These are phyloP conservation scores for Gliomastix tumulicola DNA, from an alignment of 2,329 filamentous ascomycete genomes.

Conservation along the genomic window DNA sequence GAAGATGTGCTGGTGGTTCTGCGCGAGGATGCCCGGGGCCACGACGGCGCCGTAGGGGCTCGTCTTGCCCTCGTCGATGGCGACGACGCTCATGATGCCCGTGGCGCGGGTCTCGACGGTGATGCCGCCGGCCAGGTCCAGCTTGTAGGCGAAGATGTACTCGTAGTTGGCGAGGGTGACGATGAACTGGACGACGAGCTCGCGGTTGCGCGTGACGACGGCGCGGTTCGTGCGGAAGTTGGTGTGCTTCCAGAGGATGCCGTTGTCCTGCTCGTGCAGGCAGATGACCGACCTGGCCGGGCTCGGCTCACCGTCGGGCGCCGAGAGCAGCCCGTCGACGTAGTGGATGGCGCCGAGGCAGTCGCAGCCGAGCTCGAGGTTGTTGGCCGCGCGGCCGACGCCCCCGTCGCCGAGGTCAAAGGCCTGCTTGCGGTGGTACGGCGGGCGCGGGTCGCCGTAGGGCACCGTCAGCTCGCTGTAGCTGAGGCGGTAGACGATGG, in stretches of 20 bases:
- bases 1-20: slow-evolving; percentile 68
- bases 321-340: slow-evolving; percentile 50
- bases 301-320: slow-evolving; percentile 43
- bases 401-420: slow-evolving; percentile 69
- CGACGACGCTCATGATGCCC: slow-evolving; percentile 55
- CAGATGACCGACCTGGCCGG: slow-evolving; percentile 54
- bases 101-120: slow-evolving; percentile 58
- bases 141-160: slow-evolving; percentile 45
- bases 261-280: slow-evolving; percentile 64
- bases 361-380: slow-evolving; percentile 62
- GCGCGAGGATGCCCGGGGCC: slow-evolving; percentile 55
- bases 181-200: slow-evolving; percentile 62
- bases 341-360: slow-evolving; percentile 62
- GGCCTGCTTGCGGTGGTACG: slow-evolving; percentile 63
- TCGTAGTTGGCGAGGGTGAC: slow-evolving; percentile 67
- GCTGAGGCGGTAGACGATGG: slow-evolving; percentile 59
- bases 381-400: slow-evolving; percentile 60
- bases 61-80: slow-evolving; percentile 47
- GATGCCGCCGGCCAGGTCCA: slow-evolving; percentile 57
- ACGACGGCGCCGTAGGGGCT: slow-evolving; percentile 55
- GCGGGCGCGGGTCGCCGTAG: slow-evolving; percentile 58
- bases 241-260: slow-evolving; percentile 66
- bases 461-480: slow-evolving; percentile 66
- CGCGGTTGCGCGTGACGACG: slow-evolving; percentile 51
- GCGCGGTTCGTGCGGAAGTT: slow-evolving; percentile 59